Base-by-base conservation (phyloP, 257 asterid species). In the Schizonepeta tenuifolia region DNA sequence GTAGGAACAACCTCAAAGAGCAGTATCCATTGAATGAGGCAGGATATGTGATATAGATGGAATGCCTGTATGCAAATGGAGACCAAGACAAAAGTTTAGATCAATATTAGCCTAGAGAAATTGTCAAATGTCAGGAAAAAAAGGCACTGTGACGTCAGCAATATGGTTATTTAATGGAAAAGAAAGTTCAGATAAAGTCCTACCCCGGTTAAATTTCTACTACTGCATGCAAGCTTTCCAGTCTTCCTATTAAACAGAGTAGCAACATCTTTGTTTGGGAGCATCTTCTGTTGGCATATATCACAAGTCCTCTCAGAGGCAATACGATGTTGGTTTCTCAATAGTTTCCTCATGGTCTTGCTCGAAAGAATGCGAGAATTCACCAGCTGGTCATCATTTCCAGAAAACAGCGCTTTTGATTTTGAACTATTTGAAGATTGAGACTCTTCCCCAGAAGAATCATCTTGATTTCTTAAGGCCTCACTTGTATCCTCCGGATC, bases 201-300 rank as follows among this genome's bases (percentile, higher is more conserved):
- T 69, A 93, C 98, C 92, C 98, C 98, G 40, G 96, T 86, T 50
- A 71, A 62, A 77, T 93, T 93, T 85, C 98, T 85, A 82, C 97
- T 91, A 61, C 98, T 89, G 88, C 98, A 93, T 60, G 72, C 91
- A 75, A 93, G 86, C 83, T 79, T 91, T 53, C 98, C 98, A 69
- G 97, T 89, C 55, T 71, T 89, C 84, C 71, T 80, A 84, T 88
- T 93, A 66, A 93, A 71, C 26, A 93, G 94, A 46, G 96, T 83
- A 21, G 94, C 96, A 65, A 93, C 98, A 69, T 93, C 98, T 82
- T 89, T 91, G 67, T 86, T 77, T 6, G 96, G 97, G 26, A 91
- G 89, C 96, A 93, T 79, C 82, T 82, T 89, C 73, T 85, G 97
- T 76, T 85, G 93, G 83, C 98, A 93, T 78, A 93, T 84, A 82